Base-by-base conservation (phyloP, 495 filamentous ascomycete species). In the Penicillium nucicola region DNA sequence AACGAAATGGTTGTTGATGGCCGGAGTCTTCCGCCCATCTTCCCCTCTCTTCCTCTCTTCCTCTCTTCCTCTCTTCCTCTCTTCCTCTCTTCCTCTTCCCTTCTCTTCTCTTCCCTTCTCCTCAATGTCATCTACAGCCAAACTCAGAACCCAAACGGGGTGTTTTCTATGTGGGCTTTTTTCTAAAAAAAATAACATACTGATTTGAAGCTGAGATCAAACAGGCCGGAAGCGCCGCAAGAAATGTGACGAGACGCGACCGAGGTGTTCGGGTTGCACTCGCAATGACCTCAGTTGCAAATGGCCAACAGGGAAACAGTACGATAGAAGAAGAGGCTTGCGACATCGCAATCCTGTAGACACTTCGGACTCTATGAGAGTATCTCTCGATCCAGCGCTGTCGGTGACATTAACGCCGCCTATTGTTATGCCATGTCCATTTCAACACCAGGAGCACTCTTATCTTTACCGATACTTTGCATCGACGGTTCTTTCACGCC, bases 241-340 rank as follows among this genome's bases (percentile, higher is more conserved):
- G 48, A 57, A 57, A 35, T 57, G 54, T 40, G 48, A 57, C 39
- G 54, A 57, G 23, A 20, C 33, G 22, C 48, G 43, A 19, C 54
- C 54, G 13, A 43, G 44, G 19, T 57, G 54, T 36, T 23, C 14
- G 4, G 43, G 17, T 13, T 57, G 54, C 32, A 52, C 32, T 10
- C 44, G 54, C 0, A 57, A 48, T 20, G 23, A 11, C 6, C 54
- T 57, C 4, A 11, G 28, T 3, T 57, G 54, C 40, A 19, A 28
- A 12, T 57, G 54, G 54, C 54, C 54, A 1, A 40, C 48, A 19
- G 39, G 43, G 0, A 31, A 44, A 2, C 28, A 4, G 8, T 2
- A 11, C 18, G 53, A 56, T 42, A 28, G 46, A 6, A 35, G 48
- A 22, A 45, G 32, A 43, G 14, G 42, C 13, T 14, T 39, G 22